Conservation (phyloP, 345 rosid genomes). For the Citrus sp. region DNA sequence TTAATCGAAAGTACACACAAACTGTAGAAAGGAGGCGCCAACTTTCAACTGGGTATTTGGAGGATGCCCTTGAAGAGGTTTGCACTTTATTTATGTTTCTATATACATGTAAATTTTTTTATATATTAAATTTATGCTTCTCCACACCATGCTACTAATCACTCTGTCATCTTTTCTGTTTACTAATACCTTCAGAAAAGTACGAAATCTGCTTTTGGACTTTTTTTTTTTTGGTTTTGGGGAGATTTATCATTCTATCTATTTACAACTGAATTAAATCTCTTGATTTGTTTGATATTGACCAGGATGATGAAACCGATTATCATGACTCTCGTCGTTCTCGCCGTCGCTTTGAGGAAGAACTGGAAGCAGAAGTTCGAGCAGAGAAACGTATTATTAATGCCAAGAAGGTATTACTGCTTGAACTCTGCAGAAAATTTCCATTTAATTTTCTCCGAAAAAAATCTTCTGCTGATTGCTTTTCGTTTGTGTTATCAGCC, state of each 20-base stretch:
- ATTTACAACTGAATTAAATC: background rate
- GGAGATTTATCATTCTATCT: background rate
- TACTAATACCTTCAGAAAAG: background rate
- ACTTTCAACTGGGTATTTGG: constrained; percentile 92
- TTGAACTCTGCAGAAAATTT: constrained; percentile 1
- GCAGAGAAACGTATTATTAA: constrained; percentile 88
- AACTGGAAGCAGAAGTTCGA: constrained; percentile 83
- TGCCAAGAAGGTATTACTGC: constrained; percentile 77
- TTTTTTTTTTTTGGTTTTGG: background rate
- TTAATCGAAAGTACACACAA: constrained; percentile 76
- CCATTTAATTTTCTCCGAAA: background rate
- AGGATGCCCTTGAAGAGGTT: constrained; percentile 97
- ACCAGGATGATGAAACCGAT: constrained; percentile 83
- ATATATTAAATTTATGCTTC: background rate
- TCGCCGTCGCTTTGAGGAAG: constrained; percentile 81
- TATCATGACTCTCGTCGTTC: constrained; percentile 75
- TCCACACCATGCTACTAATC: background rate
- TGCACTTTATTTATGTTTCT: constrained; percentile 13
- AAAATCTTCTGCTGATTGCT: background rate
- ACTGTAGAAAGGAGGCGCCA: constrained; percentile 65
- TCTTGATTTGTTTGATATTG: constrained; percentile 17
- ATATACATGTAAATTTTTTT: background rate
- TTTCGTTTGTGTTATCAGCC: constrained; percentile 10
- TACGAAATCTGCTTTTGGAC: background rate
- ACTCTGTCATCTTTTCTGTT: background rate